These are phyloP conservation scores for Candida tunisiensis DNA, from an alignment of 1,139 yeast species.

Conservation along the genomic window DNA sequence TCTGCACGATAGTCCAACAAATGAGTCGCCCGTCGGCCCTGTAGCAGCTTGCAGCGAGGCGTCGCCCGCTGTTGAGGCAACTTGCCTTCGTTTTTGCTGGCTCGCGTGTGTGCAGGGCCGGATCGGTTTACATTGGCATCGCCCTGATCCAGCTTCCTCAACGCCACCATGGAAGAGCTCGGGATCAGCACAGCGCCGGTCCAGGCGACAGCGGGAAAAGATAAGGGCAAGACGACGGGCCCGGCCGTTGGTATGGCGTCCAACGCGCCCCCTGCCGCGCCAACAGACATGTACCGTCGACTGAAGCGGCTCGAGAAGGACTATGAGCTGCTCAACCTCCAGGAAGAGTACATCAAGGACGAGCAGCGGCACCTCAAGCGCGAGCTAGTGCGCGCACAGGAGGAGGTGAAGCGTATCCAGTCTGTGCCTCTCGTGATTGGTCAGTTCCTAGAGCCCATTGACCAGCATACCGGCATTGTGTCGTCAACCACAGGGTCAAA, in stretches of 20 bases:
- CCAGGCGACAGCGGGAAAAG: slow-evolving; percentile 10
- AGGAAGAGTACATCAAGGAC: slow-evolving; percentile 89
- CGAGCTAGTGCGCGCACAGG: slow-evolving; percentile 92
- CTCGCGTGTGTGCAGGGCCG: too few relatives aligned
- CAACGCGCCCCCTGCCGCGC: slow-evolving; percentile 1
- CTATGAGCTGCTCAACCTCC: slow-evolving; percentile 58
- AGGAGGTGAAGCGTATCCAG: slow-evolving; percentile 93
- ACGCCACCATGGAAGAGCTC: slow-evolving; percentile 35
- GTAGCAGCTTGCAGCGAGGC: too few relatives aligned
- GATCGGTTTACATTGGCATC: not conserved
- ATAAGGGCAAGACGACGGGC: slow-evolving; percentile 7
- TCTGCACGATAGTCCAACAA: too few relatives aligned
- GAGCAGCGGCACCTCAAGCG: slow-evolving; percentile 89
- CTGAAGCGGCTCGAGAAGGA: slow-evolving; percentile 78
- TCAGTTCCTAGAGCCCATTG: slow-evolving; percentile 94
- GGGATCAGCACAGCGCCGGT: slow-evolving; percentile 27
- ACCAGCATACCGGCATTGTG: slow-evolving; percentile 90
- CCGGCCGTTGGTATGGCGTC: slow-evolving; percentile 18
- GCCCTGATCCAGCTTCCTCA: not conserved
- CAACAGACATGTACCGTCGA: slow-evolving; percentile 53
- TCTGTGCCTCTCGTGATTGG: slow-evolving; percentile 97
- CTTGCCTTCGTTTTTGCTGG: too few relatives aligned
- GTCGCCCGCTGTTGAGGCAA: too few relatives aligned
- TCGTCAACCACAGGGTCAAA: slow-evolving; percentile 96
- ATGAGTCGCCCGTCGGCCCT: too few relatives aligned